These are phyloP conservation scores for Amanita thiersii DNA, from an alignment of 768 basidiomycete species.

Conservation along the genomic window DNA sequence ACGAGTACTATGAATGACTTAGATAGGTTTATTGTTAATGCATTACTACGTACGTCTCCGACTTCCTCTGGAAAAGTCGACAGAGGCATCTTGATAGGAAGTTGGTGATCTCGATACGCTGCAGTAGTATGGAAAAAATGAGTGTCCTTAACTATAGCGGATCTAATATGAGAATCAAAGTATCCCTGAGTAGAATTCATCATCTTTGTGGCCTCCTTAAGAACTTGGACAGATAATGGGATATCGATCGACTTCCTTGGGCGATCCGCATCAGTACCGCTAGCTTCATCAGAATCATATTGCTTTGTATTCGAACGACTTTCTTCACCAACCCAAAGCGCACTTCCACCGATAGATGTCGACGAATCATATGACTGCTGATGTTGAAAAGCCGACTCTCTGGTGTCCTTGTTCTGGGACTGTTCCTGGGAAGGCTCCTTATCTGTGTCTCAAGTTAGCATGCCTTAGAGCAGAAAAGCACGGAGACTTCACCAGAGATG, in stretches of 20 bases:
- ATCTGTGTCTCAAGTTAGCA: slow-evolving; percentile 37
- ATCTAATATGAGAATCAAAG: slow-evolving; percentile 39
- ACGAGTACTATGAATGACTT: slow-evolving; percentile 59
- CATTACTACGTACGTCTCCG: slow-evolving; percentile 64
- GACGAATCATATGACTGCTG: slow-evolving; percentile 66
- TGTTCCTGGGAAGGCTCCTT: slow-evolving; percentile 21
- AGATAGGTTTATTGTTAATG: slow-evolving; percentile 3
- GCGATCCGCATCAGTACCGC: slow-evolving; percentile 27
- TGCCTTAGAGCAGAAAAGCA: slow-evolving; percentile 66
- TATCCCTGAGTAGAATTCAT: slow-evolving; percentile 30
- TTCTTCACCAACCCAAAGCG: slow-evolving; percentile 81
- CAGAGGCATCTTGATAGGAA: slow-evolving; percentile 89
- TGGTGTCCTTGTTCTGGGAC: slow-evolving; percentile 26
- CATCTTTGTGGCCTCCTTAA: slow-evolving; percentile 27
- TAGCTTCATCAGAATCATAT: slow-evolving; percentile 24
- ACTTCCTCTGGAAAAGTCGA: slow-evolving; percentile 91
- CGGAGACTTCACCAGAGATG: slow-evolving; percentile 53
- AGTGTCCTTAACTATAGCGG: slow-evolving; percentile 70
- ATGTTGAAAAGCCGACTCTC: slow-evolving; percentile 23
- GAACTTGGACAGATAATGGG: slow-evolving; percentile 55
- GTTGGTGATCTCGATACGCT: slow-evolving; percentile 70
- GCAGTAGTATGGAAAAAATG: slow-evolving; percentile 89
- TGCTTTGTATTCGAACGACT: slow-evolving; percentile 33
- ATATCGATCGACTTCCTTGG: slow-evolving; percentile 65
- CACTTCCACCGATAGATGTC: slow-evolving; percentile 71